These are phyloP conservation scores for Claviceps sp. DNA, from an alignment of 2,329 filamentous ascomycete species.

Conservation along the genomic window DNA sequence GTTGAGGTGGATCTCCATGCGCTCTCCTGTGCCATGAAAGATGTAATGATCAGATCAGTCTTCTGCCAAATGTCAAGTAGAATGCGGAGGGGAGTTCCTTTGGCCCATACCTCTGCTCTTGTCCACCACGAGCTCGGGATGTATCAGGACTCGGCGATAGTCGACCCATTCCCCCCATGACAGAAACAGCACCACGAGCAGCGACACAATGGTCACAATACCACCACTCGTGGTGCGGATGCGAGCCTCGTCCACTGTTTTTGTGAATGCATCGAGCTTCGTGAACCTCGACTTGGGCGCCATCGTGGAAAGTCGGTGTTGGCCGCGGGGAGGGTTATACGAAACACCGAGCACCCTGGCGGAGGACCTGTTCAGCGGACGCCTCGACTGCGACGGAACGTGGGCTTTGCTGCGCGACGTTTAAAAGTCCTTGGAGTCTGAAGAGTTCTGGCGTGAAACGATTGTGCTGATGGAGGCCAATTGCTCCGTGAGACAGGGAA, in stretches of 20 bases:
- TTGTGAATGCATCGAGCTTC: slow-evolving; percentile 95
- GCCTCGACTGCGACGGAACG: neutral
- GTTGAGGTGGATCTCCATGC: slow-evolving; percentile 98
- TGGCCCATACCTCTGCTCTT: slow-evolving; percentile 67
- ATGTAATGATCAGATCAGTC: slow-evolving; percentile 8
- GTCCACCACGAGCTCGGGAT: slow-evolving; percentile 89
- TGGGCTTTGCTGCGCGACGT: neutral
- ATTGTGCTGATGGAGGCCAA: neutral
- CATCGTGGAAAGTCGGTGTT: slow-evolving; percentile 37
- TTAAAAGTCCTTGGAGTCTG: neutral
- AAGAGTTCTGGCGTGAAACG: neutral
- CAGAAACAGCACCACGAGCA: slow-evolving; percentile 78
- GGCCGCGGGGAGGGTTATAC: neutral
- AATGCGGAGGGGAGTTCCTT: neutral
- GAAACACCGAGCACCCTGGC: neutral
- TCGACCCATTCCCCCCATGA: slow-evolving; percentile 94
- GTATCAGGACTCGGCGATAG: slow-evolving; percentile 73
- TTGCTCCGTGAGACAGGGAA: neutral
- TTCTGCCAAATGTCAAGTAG: too few relatives aligned
- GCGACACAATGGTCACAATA: slow-evolving; percentile 81
- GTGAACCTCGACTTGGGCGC: slow-evolving; percentile 86
- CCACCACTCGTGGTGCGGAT: slow-evolving; percentile 92
- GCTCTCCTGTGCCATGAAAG: slow-evolving; percentile 51
- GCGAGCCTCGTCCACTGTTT: slow-evolving; percentile 96
- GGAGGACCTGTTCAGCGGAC: neutral